Conservation (phyloP, 2,329 filamentous ascomycete species). For the Pezicula rhizophila region DNA sequence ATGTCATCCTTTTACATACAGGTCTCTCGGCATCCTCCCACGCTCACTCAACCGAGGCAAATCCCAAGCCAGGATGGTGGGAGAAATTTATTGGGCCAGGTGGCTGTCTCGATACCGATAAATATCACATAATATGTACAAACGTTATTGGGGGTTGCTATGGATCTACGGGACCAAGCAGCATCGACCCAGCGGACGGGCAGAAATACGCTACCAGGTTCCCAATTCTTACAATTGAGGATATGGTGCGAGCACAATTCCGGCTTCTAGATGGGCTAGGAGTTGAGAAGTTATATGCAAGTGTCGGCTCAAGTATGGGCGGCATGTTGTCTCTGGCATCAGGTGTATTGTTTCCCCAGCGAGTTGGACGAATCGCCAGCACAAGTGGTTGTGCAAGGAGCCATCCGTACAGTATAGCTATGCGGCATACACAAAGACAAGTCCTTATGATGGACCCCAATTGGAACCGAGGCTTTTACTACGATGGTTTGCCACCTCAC, state of each 20-base stretch:
- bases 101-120: constrained; percentile 77
- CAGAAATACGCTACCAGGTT: constrained; percentile 89
- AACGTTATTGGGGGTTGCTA: constrained; percentile 96
- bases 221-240: constrained; percentile 89
- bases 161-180: constrained; percentile 86
- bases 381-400: constrained; percentile 91
- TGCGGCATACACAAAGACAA: constrained; percentile 95
- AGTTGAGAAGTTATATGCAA: constrained; percentile 77
- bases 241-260: constrained; percentile 97
- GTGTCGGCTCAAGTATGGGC: constrained; percentile 94
- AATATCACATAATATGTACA: constrained; percentile 91
- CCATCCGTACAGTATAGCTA: constrained; percentile 96
- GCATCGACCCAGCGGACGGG: constrained; percentile 81
- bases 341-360: constrained; percentile 73
- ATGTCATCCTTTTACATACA: constrained; percentile 88
- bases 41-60: constrained; percentile 82
- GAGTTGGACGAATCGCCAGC: constrained; percentile 76
- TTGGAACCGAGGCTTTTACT: constrained; percentile 95
- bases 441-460: constrained; percentile 99
- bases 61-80: constrained; percentile 94
- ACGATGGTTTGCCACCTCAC: constrained; percentile 81
- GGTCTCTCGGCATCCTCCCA: constrained; percentile 96
- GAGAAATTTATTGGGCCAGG: constrained; percentile 95
- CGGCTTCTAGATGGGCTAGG: constrained; percentile 74
- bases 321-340: constrained; percentile 95